A percentile compares a stretch with the other conserved stretches of the same genome.
phyloP scores from a whole-genome alignment of 2,329 filamentous ascomycete genomes.

The Trichoderma aggressivum region DNA sequence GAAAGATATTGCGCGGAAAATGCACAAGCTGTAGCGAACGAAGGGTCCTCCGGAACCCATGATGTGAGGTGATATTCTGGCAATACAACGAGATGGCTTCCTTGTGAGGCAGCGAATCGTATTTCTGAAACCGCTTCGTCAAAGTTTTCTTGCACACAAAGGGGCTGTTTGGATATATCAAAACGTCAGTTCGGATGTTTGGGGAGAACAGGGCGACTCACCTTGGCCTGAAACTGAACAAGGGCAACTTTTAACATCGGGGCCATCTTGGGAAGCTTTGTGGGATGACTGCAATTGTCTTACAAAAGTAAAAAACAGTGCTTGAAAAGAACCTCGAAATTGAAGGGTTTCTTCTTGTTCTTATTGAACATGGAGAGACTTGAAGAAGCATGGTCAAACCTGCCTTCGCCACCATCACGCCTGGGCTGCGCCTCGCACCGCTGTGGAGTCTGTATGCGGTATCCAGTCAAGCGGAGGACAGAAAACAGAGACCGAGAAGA shows the following conservation, averaged over 20 bases:
- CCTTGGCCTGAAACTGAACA: neutral
- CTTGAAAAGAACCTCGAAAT: too few species aligned
- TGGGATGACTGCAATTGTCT: neutral
- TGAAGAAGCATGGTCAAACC: neutral
- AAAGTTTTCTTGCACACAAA: neutral
- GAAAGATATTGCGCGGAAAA: neutral
- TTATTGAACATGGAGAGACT: neutral
- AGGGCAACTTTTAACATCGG: neutral
- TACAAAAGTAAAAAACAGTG: neutral
- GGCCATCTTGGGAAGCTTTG: neutral
- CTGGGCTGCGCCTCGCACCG: neutral
- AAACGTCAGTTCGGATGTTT: neutral
- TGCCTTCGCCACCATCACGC: neutral
- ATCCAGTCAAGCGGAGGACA: too few species aligned
- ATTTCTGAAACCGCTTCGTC: conserved; percentile 1
- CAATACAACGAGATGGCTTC: neutral
- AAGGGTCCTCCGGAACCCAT: neutral
- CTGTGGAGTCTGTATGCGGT: neutral
- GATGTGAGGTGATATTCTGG: conserved; percentile 10
- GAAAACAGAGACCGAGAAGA: too few species aligned
- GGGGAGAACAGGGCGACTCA: neutral
- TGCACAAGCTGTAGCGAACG: neutral
- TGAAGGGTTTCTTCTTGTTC: too few species aligned
- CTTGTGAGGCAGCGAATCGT: conserved; percentile 1
- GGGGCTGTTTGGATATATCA: neutral